phyloP scores from a whole-genome alignment of 306 rosid genomes.

The Gastrolobium bilobum region DNA sequence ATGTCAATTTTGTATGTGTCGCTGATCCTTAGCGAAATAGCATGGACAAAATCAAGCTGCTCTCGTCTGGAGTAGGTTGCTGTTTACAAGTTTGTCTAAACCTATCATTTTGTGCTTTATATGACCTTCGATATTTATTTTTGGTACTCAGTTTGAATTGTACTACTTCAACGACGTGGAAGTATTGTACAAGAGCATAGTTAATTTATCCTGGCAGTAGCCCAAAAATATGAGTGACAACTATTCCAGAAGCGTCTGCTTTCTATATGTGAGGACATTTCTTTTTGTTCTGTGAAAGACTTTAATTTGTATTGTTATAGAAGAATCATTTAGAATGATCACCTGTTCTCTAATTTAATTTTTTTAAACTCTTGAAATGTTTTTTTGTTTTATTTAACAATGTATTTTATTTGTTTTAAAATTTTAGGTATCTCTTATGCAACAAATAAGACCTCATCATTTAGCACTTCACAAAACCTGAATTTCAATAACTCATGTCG shows the following conservation, averaged over 20 bases:
- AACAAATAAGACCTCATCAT: constrained; percentile 1
- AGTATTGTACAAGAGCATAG: background rate
- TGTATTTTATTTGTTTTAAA: background rate
- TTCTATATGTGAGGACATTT: background rate
- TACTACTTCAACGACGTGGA: background rate
- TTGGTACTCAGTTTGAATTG: background rate
- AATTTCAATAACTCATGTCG: background rate
- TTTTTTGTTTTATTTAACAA: background rate
- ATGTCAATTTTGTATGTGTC: constrained; percentile 1
- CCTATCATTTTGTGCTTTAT: background rate
- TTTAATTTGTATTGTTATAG: background rate
- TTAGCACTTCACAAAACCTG: background rate
- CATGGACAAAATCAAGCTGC: background rate
- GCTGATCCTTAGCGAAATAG: background rate
- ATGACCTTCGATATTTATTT: background rate
- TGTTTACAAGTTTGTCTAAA: background rate
- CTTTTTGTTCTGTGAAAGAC: background rate
- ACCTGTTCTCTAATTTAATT: background rate
- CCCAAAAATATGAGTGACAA: background rate
- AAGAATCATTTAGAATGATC: background rate
- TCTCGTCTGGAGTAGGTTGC: background rate
- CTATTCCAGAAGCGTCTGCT: background rate
- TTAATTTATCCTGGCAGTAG: background rate
- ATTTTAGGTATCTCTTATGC: background rate
- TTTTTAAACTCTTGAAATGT: background rate